Conservation (phyloP, 805 yeast genomes). For the Monosporozyma yasuniensis region DNA sequence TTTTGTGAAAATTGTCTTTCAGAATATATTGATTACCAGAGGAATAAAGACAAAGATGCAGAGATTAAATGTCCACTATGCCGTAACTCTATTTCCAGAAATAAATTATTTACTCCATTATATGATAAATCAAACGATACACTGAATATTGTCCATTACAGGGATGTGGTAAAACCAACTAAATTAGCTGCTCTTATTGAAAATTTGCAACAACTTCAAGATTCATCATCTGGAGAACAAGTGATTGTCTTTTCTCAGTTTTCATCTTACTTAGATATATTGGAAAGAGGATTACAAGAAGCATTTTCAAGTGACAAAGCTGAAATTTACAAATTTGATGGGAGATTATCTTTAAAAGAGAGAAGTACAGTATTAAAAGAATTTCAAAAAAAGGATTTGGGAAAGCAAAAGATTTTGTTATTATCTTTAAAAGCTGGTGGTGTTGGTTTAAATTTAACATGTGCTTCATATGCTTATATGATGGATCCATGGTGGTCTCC, state of each 20-base stretch:
- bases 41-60: constrained; percentile 31
- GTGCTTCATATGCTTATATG: constrained; percentile 76
- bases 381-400: constrained; percentile 36
- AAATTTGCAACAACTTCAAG: constrained; percentile 47
- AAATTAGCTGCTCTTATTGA: constrained; percentile 61
- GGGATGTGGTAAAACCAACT: constrained; percentile 43
- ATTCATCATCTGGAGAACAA: constrained; percentile 55
- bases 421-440: constrained; percentile 89
- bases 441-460: constrained; percentile 80
- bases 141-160: constrained; percentile 6
- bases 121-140: neutral
- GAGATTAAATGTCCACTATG: constrained; percentile 68
- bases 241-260: constrained; percentile 88
- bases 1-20: constrained; percentile 66
- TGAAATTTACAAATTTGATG: constrained; percentile 67
- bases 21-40: constrained; percentile 68
- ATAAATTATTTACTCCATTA: constrained; percentile 30
- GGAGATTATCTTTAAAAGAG: constrained; percentile 58
- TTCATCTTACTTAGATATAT: constrained; percentile 68
- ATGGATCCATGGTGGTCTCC: constrained; percentile 99
- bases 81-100: constrained; percentile 45
- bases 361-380: constrained; percentile 51
- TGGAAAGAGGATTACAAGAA: constrained; percentile 49
- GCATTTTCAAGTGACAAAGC: constrained; percentile 32
- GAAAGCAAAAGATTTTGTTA: constrained; percentile 42